Percentiles rank a stretch among this genome's conserved stretches.
Conservation (phyloP, 2,329 filamentous ascomycete genomes). For the Trichoderma harzianum region DNA sequence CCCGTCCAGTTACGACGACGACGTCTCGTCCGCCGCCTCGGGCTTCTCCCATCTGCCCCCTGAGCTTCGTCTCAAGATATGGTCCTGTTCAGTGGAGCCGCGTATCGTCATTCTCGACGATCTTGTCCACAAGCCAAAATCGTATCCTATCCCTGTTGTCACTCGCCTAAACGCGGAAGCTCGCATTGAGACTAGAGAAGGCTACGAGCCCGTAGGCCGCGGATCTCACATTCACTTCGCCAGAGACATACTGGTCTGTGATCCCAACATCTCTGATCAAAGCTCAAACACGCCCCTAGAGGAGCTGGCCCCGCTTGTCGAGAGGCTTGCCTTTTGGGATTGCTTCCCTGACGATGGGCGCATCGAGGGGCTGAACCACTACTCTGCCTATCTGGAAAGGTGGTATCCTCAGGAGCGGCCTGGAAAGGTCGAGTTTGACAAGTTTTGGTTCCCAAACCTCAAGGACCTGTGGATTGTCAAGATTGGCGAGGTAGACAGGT, state of each 20-base stretch:
- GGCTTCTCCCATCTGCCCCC: constrained; percentile 32
- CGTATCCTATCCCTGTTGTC: constrained; percentile 36
- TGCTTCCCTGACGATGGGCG: constrained; percentile 39
- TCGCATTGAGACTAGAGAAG: constrained; percentile 33
- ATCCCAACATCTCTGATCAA: constrained; percentile 35
- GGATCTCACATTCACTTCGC: constrained; percentile 38
- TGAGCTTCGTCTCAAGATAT: constrained; percentile 39
- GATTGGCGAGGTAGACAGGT: constrained; percentile 36
- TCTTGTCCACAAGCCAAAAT: constrained; percentile 29
- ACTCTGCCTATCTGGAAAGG: constrained; percentile 35
- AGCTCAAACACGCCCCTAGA: constrained; percentile 32
- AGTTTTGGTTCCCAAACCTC: constrained; percentile 39
- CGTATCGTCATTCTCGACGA: constrained; percentile 36
- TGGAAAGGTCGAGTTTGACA: constrained; percentile 36
- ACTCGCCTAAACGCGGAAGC: constrained; percentile 37
- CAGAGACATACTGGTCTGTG: constrained; percentile 38
- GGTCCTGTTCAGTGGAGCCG: constrained; percentile 36
- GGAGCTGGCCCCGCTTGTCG: constrained; percentile 32
- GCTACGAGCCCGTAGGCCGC: constrained; percentile 34
- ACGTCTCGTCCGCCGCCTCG: constrained; percentile 13
- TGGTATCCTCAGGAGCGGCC: constrained; percentile 31
- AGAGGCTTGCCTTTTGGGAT: constrained; percentile 39
- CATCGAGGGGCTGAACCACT: constrained; percentile 33
- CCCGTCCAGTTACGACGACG: constrained; percentile 1
- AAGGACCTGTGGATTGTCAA: constrained; percentile 40